Conservation (phyloP, 192 early-diverging fungal genomes). For the Coemansia sp. region DNA sequence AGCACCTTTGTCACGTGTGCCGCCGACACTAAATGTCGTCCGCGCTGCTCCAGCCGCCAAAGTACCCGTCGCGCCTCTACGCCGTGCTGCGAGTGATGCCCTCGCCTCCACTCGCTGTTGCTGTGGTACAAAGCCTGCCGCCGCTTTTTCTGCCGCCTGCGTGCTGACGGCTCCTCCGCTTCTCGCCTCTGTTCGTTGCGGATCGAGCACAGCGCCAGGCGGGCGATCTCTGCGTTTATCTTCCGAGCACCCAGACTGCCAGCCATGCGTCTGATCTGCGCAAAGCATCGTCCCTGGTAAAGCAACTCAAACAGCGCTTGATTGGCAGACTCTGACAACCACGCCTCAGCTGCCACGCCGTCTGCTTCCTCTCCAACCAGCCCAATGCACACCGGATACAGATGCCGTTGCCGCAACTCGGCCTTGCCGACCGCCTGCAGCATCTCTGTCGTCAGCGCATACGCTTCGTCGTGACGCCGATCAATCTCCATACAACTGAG, state of each 20-base stretch:
- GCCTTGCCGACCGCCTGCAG: not conserved
- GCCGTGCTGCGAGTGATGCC: not conserved
- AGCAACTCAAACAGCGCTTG: not conserved
- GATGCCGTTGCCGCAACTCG: not conserved
- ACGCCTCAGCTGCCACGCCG: no score
- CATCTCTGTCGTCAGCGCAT: not conserved
- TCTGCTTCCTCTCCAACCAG: not conserved
- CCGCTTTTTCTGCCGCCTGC: no score
- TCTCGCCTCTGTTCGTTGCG: constrained; percentile 13
- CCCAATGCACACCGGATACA: not conserved
- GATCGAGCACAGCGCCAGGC: constrained; percentile 12
- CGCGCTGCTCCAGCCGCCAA: constrained; percentile 5
- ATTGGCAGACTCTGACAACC: not conserved
- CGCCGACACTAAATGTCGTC: constrained; percentile 4
- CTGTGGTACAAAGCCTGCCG: not conserved
- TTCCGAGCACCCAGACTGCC: not conserved
- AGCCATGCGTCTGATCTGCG: not conserved
- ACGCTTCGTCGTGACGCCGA: not conserved
- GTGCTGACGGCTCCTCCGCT: no score
- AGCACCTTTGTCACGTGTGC: constrained; percentile 25
- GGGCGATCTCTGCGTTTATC: constrained; percentile 5
- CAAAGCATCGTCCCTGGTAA: constrained; percentile 5
- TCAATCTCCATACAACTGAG: not conserved
- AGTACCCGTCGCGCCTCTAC: constrained; percentile 15
- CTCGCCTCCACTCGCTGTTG: not conserved